Base-by-base conservation (phyloP, 768 basidiomycete genomes). In the Mycena crocata region DNA sequence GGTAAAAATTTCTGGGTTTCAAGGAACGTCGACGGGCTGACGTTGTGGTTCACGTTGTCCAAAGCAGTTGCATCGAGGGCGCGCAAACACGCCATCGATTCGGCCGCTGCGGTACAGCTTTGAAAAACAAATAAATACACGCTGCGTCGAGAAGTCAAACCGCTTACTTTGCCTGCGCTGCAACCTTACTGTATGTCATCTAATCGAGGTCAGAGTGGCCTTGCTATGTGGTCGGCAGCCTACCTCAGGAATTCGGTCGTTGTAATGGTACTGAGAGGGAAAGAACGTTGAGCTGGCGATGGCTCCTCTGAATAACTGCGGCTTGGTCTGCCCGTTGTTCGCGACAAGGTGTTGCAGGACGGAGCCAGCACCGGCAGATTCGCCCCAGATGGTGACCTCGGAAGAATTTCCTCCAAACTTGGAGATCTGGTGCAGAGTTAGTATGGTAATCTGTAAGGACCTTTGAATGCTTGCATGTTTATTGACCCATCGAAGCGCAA, bases 301-400 rank as follows among this genome's bases (percentile, higher is more conserved):
- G 2, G 69, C 78, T 21, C 63, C 77, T 50, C 73, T 67, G 69
- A 80, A 80, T 9, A 80, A 67, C 5, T 74, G 76, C 0, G 79
- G 79, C n/a, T 74, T 60, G 3, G 79, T 80, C 37, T 77, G 67
- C 0, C 79, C 78, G 17, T 68, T 69, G 21, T 78, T 52, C 2
- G 79, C 79, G 6, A 79, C 62, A 15, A 80, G 57, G 14, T 80
- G 79, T 26, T 80, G 79, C 3, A 80, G 55, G 15, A 80, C 78
- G 19, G 79, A 80, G 9, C 79, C 79, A 2, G 71, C 15, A 69
- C 72, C 73, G 6, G 70, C 70, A 19, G 64, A 68, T 48, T 73
- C 58, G 4, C 74, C 74, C 73, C 71, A 73, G 26, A 75, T 72
- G 8, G 72, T 73, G 26, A 75, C 71, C 37, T 67, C 67, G 0